These are phyloP conservation scores for Cadophora luteo-olivacea DNA, from an alignment of 2,329 filamentous ascomycete genomes.

Conservation along the genomic window DNA sequence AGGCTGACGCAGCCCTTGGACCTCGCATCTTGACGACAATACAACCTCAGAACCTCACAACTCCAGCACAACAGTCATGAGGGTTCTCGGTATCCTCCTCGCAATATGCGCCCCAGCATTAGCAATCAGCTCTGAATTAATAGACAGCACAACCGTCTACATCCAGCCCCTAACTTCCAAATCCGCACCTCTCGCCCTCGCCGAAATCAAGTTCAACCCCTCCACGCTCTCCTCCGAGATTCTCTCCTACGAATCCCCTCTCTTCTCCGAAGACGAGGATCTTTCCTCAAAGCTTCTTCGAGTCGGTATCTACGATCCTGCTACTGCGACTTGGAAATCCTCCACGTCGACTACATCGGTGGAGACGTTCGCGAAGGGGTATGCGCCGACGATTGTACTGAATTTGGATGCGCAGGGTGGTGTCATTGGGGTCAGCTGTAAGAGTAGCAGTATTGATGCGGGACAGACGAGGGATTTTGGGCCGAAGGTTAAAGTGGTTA, in stretches of 20 bases:
- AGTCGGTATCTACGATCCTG: slow-evolving; percentile 62
- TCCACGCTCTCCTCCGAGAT: slow-evolving; percentile 53
- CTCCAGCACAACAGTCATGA: slow-evolving; percentile 33
- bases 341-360: slow-evolving; percentile 61
- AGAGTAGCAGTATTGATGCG: slow-evolving; percentile 66
- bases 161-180: slow-evolving; percentile 39
- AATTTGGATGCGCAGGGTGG: slow-evolving; percentile 54
- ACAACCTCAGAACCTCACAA: background rate
- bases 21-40: background rate
- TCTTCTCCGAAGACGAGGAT: slow-evolving; percentile 55
- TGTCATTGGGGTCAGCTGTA: slow-evolving; percentile 58
- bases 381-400: slow-evolving; percentile 62
- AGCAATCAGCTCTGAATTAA: slow-evolving; percentile 51
- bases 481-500: slow-evolving; percentile 60
- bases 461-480: slow-evolving; percentile 71
- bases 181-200: slow-evolving; percentile 54
- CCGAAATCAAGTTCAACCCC: slow-evolving; percentile 62
- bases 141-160: slow-evolving; percentile 39
- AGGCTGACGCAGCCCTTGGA: slow-evolving; percentile 16
- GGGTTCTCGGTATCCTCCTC: slow-evolving; percentile 51
- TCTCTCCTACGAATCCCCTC: slow-evolving; percentile 59
- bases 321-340: slow-evolving; percentile 55
- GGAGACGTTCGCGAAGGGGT: slow-evolving; percentile 67
- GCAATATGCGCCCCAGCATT: slow-evolving; percentile 47
- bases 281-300: slow-evolving; percentile 55